Base-by-base conservation (phyloP, 768 basidiomycete species). In the Scleroderma bovista region DNA sequence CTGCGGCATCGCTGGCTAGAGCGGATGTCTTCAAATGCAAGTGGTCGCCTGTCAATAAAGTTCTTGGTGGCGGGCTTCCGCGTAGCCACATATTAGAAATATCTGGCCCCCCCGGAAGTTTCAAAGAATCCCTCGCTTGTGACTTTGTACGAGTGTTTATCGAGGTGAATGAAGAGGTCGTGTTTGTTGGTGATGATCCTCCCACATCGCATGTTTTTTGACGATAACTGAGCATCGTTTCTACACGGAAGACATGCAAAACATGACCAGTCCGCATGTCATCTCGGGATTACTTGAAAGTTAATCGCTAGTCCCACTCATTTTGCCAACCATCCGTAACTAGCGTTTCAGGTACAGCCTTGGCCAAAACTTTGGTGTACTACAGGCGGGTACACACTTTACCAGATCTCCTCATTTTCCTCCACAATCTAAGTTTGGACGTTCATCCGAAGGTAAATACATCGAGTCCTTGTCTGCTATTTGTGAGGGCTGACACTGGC, bases 61-160 rank as follows among this genome's bases (percentile, higher is more conserved):
- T 88, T 2, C 72, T 90, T 6, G 75, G 71, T 29, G 84, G 84
- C 40, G 88, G 88, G 15, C 64, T 90, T 40, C 66, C 69, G 47
- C 73, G 72, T 50, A 83, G 84, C 8, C 72, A 77, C 54, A 72
- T 87, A 53, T 71, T 89, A 17, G 88, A 90, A 67, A 69, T 90
- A 56, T 85, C 85, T 26, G 87, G 88, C 1, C 84, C 86, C 40
- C 87, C 88, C 1, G 88, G 88, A 43, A 75, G 78, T 34, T 76
- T 78, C 10, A 89, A 86, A 55, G 83, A 84, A 51, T 60, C 57
- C 12, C 54, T 88, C 8, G 77, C 77, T 9, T 64, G 75, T 13
- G 72, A 75, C 45, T 73, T 86, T 40, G 72, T 75, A 13, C 61
- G 66, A 31, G 72, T 66, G 3, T 80, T 83, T 48, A 65, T 77